Evolutionary conservation across 208 protist genomes (phyloP).

Genomic region (Trypanosoma caninum): DNA sequence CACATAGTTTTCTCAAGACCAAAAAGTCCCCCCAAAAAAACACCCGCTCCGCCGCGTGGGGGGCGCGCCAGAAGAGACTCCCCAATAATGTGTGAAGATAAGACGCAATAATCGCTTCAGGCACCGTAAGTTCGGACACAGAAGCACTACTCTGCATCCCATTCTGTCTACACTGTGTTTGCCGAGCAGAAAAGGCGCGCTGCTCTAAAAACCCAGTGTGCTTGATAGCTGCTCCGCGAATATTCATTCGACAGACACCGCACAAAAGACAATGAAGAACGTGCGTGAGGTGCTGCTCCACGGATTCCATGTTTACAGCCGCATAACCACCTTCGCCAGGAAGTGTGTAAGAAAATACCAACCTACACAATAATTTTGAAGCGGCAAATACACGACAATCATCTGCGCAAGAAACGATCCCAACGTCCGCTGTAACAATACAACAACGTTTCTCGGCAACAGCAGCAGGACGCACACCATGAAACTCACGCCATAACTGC

Average conservation of each 20-base stretch:
- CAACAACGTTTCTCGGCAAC: background rate
- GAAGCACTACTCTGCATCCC: slow-evolving; percentile 1
- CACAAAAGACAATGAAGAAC: slow-evolving; percentile 35
- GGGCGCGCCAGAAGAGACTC: slow-evolving; percentile 24
- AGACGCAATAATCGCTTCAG: slow-evolving; percentile 37
- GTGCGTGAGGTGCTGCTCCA: slow-evolving; percentile 18
- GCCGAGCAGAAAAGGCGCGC: slow-evolving; percentile 7
- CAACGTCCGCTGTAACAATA: background rate
- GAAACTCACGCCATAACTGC: slow-evolving; percentile 10
- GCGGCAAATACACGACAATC: background rate
- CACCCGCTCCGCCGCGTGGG: background rate
- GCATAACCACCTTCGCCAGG: background rate
- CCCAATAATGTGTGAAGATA: slow-evolving; percentile 45
- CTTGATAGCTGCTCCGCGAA: slow-evolving; percentile 52
- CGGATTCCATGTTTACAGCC: background rate
- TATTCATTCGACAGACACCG: slow-evolving; percentile 44
- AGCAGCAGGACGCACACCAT: background rate
- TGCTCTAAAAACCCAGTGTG: slow-evolving; percentile 47
- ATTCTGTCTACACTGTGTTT: background rate
- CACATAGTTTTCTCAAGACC: slow-evolving; percentile 32
- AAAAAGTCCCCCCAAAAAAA: slow-evolving; percentile 43
- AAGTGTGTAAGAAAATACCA: slow-evolving; percentile 23
- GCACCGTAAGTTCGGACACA: slow-evolving; percentile 27
- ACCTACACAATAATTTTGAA: slow-evolving; percentile 2
- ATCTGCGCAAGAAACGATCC: background rate